Evolutionary conservation across 305 asterid genomes (phyloP), one percentile per base, ranked within the genome.

Genomic region (Fraxinus greggii): DNA sequence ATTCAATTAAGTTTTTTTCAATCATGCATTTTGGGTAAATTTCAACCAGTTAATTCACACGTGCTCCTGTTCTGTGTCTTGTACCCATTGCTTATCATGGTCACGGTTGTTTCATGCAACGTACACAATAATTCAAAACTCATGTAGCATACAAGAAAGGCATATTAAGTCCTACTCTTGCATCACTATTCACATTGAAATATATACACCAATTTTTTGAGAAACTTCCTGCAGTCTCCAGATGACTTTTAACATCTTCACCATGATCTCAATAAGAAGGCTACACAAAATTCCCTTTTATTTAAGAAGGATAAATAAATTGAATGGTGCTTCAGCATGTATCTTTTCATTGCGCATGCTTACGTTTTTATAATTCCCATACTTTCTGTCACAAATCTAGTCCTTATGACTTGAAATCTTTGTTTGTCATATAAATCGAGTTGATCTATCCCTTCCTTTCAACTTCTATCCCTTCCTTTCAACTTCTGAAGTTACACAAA

Each of bases 161-260:
- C 6, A 65, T 8, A 24, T 26, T 5, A 24, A 65, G 19, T 65
- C n/a, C 72, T 63, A 63, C 72, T 63, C 72, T 63, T 12, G n/a
- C 73, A 26, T 65, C 73, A 10, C 8, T 28, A 26, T 26, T 24
- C 73, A 26, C 73, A 65, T 65, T 8, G 17, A 9, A 65, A 28
- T 65, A 26, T 26, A 24, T 3, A 26, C 1, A 7, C 31, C 28
- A 61, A 19, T 7, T 61, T 61, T 59, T 61, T 61, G 21, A 9
- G 73, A 28, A 65, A 65, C 21, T 65, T 65, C 72, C 73, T 24
- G 36, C 73, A 26, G 73, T 65, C 36, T 65, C 73, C 73, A 65
- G 15, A 28, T 33, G 15, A 26, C 19, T 28, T 63, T 65, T 26
- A 63, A 65, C 73, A 26, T 26, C 73, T 65, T 10, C 73, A 26